These are phyloP conservation scores for Candida adriatica DNA, from an alignment of 805 yeast species.

Conservation along the genomic window DNA sequence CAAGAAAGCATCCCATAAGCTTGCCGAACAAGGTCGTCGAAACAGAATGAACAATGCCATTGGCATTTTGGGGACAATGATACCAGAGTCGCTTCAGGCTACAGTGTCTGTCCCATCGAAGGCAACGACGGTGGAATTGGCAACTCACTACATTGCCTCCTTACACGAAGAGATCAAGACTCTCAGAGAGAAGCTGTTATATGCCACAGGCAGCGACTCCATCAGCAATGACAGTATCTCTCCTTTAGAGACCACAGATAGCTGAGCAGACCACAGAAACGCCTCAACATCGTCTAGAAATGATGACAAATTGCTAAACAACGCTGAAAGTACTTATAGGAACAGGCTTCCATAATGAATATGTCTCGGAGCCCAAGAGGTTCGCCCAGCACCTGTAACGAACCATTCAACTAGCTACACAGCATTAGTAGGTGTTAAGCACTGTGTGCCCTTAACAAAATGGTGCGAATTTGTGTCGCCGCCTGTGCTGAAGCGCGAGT, in stretches of 20 bases:
- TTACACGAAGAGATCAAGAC: conserved; percentile 32
- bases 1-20: conserved; percentile 53
- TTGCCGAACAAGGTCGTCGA: conserved; percentile 95
- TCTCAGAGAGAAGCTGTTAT: conserved; percentile 10
- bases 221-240: conserved; percentile 24
- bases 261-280: no score
- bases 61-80: conserved; percentile 58
- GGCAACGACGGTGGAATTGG: conserved; percentile 93
- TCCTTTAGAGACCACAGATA: conserved; percentile 22
- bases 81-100: conserved; percentile 53
- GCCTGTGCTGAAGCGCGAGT: no score
- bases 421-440: no score
- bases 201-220: conserved; percentile 10
- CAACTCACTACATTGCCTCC: conserved; percentile 58
- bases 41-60: conserved; percentile 88
- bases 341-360: no score
- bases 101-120: conserved; percentile 68
- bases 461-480: no score
- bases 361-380: no score
- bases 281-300: no score
- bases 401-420: no score
- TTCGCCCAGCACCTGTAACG: no score
- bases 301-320: no score
- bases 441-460: no score
- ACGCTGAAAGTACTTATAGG: no score